Evolutionary conservation across 2,329 filamentous ascomycete species (phyloP).

Genomic region (Catunica adiposa): DNA sequence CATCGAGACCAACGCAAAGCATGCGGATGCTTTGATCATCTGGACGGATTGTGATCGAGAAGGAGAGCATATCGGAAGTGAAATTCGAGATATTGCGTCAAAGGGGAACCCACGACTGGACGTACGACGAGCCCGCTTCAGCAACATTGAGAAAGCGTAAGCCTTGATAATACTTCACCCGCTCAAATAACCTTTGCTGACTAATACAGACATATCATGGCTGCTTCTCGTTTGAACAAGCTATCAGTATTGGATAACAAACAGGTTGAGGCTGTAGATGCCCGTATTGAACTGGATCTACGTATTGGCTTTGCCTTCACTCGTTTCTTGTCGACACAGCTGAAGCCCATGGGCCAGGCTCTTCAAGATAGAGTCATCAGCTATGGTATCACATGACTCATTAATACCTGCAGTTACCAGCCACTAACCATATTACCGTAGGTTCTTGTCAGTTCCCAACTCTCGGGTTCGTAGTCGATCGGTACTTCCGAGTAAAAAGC

Average conservation of each 20-base stretch:
- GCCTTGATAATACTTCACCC: not conserved
- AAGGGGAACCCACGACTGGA: conserved; percentile 58
- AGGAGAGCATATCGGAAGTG: conserved; percentile 87
- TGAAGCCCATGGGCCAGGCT: conserved; percentile 55
- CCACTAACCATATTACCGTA: conserved; percentile 21
- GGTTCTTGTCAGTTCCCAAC: conserved; percentile 94
- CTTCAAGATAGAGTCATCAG: conserved; percentile 54
- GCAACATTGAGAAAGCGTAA: conserved; percentile 82
- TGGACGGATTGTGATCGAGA: conserved; percentile 99
- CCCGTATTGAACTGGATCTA: conserved; percentile 82
- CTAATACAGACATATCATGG: conserved; percentile 56
- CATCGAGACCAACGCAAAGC: conserved; percentile 60
- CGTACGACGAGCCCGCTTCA: conserved; percentile 78
- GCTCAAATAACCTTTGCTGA: conserved; percentile 7
- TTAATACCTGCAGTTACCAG: not conserved
- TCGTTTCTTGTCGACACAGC: conserved; percentile 62
- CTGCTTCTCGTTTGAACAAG: conserved; percentile 48
- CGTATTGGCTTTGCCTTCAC: conserved; percentile 89
- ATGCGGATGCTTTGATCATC: conserved; percentile 65
- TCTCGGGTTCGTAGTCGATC: conserved; percentile 88
- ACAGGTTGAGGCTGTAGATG: conserved; percentile 73
- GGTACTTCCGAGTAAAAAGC: conserved; percentile 84
- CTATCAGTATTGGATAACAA: conserved; percentile 66
- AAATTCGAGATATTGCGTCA: conserved; percentile 68
- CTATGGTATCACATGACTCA: conserved; percentile 43